Conservation (phyloP, 2,329 filamentous ascomycete genomes). For the Colletotrichum kahawae region DNA sequence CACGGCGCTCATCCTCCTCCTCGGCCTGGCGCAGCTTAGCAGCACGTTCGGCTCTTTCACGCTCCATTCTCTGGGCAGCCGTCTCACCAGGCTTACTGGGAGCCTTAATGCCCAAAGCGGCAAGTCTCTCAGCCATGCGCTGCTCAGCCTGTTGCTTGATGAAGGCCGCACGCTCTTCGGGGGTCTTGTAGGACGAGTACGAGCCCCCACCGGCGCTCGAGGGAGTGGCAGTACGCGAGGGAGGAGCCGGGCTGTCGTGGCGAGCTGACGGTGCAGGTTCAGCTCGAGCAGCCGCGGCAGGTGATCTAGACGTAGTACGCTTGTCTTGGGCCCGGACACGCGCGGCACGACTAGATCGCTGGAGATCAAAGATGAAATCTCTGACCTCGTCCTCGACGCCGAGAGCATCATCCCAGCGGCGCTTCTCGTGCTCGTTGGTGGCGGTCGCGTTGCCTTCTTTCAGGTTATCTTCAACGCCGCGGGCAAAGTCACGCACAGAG, state of each 20-base stretch:
- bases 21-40: slow-evolving; percentile 89
- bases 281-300: slow-evolving; percentile 48
- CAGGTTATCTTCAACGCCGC: slow-evolving; percentile 83
- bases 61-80: slow-evolving; percentile 82
- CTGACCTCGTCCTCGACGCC: slow-evolving; percentile 96
- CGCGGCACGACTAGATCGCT: slow-evolving; percentile 81
- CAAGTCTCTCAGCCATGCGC: slow-evolving; percentile 94
- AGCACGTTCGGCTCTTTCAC: slow-evolving; percentile 85
- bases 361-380: slow-evolving; percentile 97
- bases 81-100: slow-evolving; percentile 81
- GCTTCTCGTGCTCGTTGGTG: slow-evolving; percentile 84
- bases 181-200: slow-evolving; percentile 85
- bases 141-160: slow-evolving; percentile 98
- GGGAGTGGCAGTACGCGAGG: slow-evolving; percentile 60
- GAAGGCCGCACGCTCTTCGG: slow-evolving; percentile 92
- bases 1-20: slow-evolving; percentile 88
- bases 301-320: slow-evolving; percentile 44
- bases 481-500: slow-evolving; percentile 87
- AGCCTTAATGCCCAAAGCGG: slow-evolving; percentile 88
- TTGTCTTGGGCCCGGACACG: slow-evolving; percentile 68
- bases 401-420: slow-evolving; percentile 94
- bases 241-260: slow-evolving; percentile 52
- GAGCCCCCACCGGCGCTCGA: slow-evolving; percentile 62
- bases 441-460: slow-evolving; percentile 80
- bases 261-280: slow-evolving; percentile 51